These are phyloP conservation scores for Sextonia rubra DNA, from an alignment of 164 flowering plant genomes.

Conservation along the genomic window DNA sequence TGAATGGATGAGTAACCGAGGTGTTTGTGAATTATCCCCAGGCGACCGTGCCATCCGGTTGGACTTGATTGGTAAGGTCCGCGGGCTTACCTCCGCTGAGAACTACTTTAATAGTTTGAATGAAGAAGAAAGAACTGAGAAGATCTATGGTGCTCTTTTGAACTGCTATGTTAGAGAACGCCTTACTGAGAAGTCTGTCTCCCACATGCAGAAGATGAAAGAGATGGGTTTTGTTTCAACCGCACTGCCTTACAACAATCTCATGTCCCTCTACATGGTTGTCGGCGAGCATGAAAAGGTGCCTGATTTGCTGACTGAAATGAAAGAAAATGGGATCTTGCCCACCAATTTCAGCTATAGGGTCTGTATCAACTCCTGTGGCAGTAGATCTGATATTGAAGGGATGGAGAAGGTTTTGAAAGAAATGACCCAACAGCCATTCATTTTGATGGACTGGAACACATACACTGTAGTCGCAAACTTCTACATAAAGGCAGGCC, in stretches of 20 bases:
- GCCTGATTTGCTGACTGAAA: constrained; percentile 37
- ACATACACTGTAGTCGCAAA: constrained; percentile 33
- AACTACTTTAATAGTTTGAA: constrained; percentile 29
- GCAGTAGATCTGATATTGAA: constrained; percentile 26
- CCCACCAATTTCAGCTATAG: constrained; percentile 26
- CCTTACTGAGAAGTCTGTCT: constrained; percentile 37
- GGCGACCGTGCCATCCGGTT: constrained; percentile 30
- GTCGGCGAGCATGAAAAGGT: constrained; percentile 37
- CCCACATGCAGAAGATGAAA: constrained; percentile 31
- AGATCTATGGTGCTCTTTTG: constrained; percentile 37
- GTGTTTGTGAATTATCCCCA: constrained; percentile 39
- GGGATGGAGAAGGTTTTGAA: constrained; percentile 33
- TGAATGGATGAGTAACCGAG: constrained; percentile 67
- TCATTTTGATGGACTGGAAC: constrained; percentile 24
- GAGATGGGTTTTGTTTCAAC: constrained; percentile 23
- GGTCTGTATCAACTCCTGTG: constrained; percentile 31
- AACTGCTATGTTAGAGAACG: constrained; percentile 27
- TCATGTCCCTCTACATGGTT: constrained; percentile 33
- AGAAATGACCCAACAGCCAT: constrained; percentile 31
- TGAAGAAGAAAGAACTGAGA: constrained; percentile 8
- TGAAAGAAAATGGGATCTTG: constrained; percentile 37
- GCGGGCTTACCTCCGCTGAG: constrained; percentile 38
- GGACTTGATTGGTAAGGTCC: constrained; percentile 34
- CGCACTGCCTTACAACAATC: constrained; percentile 27
- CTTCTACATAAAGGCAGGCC: constrained; percentile 37